phyloP scores from a whole-genome alignment of 192 early-diverging fungal genomes.

The Dissophora globulifera region DNA sequence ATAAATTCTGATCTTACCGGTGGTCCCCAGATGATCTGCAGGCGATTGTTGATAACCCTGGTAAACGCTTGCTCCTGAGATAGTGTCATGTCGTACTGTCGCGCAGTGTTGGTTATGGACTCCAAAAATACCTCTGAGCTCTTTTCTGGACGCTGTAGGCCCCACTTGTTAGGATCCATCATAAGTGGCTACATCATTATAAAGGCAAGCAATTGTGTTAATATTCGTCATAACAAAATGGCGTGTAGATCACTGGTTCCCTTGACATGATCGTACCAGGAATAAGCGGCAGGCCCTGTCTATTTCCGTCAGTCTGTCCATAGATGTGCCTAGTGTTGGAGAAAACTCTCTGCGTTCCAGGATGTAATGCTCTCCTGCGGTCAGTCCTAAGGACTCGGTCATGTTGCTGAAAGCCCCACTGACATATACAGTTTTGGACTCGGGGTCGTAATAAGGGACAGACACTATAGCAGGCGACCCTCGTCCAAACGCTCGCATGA shows the following conservation, averaged over 20 bases:
- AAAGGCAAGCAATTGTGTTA: too few species aligned
- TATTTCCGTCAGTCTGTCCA: conserved; percentile 35
- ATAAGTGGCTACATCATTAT: conserved; percentile 39
- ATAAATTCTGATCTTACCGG: conserved; percentile 42
- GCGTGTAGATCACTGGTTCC: too few species aligned
- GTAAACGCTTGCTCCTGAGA: conserved; percentile 57
- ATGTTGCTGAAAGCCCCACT: conserved; percentile 23
- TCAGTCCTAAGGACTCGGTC: conserved; percentile 11
- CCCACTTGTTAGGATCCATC: conserved; percentile 58
- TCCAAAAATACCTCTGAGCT: conserved; percentile 36
- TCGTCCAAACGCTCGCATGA: conserved; percentile 3
- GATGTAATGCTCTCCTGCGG: conserved; percentile 13
- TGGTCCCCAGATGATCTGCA: conserved; percentile 63
- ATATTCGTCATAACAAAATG: too few species aligned
- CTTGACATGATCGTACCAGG: conserved; percentile 12
- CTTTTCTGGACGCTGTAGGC: conserved; percentile 12
- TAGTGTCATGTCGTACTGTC: conserved; percentile 56
- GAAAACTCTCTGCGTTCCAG: conserved; percentile 31
- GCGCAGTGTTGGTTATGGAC: conserved; percentile 36
- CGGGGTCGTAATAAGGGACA: conserved; percentile 8
- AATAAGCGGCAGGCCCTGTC: conserved; percentile 22
- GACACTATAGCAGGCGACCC: conserved; percentile 20
- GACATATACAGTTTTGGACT: conserved; percentile 22
- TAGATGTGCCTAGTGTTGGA: conserved; percentile 20
- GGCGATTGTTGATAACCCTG: conserved; percentile 36